phyloP scores from a whole-genome alignment of 257 asterid genomes.

The Ehretia macrophylla region DNA sequence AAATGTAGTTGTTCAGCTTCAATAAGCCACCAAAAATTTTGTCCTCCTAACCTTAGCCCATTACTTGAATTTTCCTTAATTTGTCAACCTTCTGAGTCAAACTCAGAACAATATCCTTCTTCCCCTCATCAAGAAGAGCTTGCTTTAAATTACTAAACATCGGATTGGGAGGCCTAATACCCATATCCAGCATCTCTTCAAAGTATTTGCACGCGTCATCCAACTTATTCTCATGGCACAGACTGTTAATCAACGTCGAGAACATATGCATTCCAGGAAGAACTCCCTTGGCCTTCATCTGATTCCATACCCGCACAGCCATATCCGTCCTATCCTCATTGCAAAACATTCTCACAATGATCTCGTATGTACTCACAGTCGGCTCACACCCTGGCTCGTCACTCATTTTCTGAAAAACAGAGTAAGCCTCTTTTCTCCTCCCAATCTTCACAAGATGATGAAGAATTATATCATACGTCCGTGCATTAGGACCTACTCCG shows the following conservation, averaged over 20 bases:
- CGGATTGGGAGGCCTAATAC: constrained; percentile 68
- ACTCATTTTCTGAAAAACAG: constrained; percentile 51
- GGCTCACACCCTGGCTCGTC: constrained; percentile 59
- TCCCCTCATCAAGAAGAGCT: constrained; percentile 57
- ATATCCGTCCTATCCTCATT: constrained; percentile 45
- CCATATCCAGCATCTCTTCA: constrained; percentile 72
- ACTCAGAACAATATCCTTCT: constrained; percentile 32
- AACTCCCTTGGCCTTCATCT: constrained; percentile 71
- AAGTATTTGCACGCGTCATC: constrained; percentile 54
- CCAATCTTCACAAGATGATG: constrained; percentile 52
- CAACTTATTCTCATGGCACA: constrained; percentile 46
- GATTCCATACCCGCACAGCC: constrained; percentile 64
- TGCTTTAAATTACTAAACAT: constrained; percentile 55
- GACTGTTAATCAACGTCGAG: constrained; percentile 48
- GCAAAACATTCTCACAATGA: constrained; percentile 81
- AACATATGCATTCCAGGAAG: constrained; percentile 79
- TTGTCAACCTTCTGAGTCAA: constrained; percentile 49
- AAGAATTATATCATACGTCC: constrained; percentile 67
- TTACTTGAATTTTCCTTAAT: constrained; percentile 38
- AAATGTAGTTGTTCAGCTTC: no score
- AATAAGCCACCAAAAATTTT: no score
- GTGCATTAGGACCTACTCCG: constrained; percentile 66
- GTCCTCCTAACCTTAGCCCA: no score
- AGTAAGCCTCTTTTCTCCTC: constrained; percentile 52
- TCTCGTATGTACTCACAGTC: constrained; percentile 65